Evolutionary conservation across 192 early-diverging fungal genomes (phyloP), one percentile per base, ranked within the genome.

Genomic region (Entrophospora sp.): DNA sequence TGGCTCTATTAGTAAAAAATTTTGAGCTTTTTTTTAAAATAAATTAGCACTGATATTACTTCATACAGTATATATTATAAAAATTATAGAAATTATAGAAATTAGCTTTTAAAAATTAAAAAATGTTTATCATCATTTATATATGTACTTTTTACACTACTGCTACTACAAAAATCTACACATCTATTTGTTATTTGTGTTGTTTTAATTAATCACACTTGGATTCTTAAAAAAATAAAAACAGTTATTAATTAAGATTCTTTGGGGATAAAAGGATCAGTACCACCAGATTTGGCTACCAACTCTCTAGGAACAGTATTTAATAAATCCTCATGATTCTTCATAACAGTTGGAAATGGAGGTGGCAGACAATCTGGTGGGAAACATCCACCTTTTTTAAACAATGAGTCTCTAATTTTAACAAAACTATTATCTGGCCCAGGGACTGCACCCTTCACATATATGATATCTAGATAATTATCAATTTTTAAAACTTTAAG

Each of bases 371-470:
- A 49, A 63, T 86, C 84, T 5, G 75, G 74, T 13, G 88, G 88
- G 65, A 87, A 89, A 68, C 81, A 70, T 52, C 79, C 76, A 25
- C 81, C 81, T 34, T 79, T 73, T 64, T 90, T 85, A 70, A 87
- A 89, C 70, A 93, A 78, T 18, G 94, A 89, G 79, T 98, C 96
- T 62, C 79, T 82, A 10, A 98, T 81, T 74, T 85, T 83, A 35
- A 98, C 86, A 73, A 82, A 92, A 71, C 87, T 85, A 57, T 90
- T 85, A 64, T 93, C 89, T 22, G 81, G 80, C 7, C 96, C 96
- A 13, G 96, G 94, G 2, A 96, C 87, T 28, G 82, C 78, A 24
- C 96, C 96, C 75, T 94, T 94, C 60, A 98, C 88, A 78, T 92
- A 98, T 55, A 98, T 74, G 20, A 95, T 74, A 77, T 95, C 92